These are phyloP conservation scores for Gilbertella persicaria DNA, from an alignment of 371 early-diverging fungal species.

Conservation along the genomic window DNA sequence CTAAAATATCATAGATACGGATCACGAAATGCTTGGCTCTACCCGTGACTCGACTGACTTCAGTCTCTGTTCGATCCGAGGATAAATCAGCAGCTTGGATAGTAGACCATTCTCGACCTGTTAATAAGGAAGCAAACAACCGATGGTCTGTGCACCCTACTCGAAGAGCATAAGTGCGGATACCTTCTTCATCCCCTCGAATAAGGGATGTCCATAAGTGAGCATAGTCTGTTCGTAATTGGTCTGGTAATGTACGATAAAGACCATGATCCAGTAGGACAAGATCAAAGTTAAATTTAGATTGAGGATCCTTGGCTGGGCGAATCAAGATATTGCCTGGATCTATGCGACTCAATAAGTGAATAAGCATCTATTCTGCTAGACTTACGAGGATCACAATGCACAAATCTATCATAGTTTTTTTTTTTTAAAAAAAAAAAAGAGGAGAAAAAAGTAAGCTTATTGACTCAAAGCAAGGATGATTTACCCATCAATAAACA, in stretches of 20 bases:
- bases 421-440: too few relatives aligned
- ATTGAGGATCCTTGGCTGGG: conserved; percentile 44
- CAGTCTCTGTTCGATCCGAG: conserved; percentile 45
- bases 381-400: conserved; percentile 76
- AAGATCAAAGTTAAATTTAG: conserved; percentile 80
- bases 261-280: conserved; percentile 94
- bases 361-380: neutral
- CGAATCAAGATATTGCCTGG: conserved; percentile 80
- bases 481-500: conserved; percentile 76
- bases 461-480: too few relatives aligned
- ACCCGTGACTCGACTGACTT: conserved; percentile 42
- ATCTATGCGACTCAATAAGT: conserved; percentile 28
- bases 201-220: conserved; percentile 87
- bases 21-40: conserved; percentile 58
- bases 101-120: conserved; percentile 83
- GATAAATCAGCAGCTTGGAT: conserved; percentile 43
- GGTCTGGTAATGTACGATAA: conserved; percentile 73
- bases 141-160: conserved; percentile 75
- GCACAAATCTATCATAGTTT: conserved; percentile 64
- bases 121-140: conserved; percentile 84
- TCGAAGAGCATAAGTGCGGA: conserved; percentile 55
- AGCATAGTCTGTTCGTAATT: conserved; percentile 83
- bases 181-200: conserved; percentile 71
- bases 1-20: conserved; percentile 81
- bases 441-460: too few relatives aligned